A percentile compares a stretch with the other conserved stretches of the same genome.
Evolutionary conservation across 495 filamentous ascomycete species (phyloP).

Genomic region (Podospora comata): DNA sequence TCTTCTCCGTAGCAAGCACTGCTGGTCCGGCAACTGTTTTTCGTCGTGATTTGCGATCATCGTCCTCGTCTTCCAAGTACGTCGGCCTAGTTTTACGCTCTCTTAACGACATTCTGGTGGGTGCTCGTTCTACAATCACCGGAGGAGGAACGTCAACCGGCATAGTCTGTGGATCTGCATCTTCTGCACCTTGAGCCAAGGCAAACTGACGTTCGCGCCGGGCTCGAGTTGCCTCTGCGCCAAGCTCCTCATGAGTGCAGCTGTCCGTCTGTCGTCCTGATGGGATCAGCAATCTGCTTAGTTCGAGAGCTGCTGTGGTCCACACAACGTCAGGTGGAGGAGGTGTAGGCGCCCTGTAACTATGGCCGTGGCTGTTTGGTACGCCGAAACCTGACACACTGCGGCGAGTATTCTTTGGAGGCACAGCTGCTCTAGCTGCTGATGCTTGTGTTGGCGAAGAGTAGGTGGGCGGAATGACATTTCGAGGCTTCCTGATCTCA

Average conservation of each 20-base stretch:
- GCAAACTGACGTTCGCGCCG: slow-evolving; percentile 60
- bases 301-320: slow-evolving; percentile 74
- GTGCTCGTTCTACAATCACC: slow-evolving; percentile 35
- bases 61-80: slow-evolving; percentile 49
- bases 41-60: slow-evolving; percentile 56
- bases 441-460: slow-evolving; percentile 74
- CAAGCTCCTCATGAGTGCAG: slow-evolving; percentile 71
- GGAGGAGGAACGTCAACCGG: slow-evolving; percentile 34
- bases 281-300: slow-evolving; percentile 81
- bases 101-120: slow-evolving; percentile 67
- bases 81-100: slow-evolving; percentile 57
- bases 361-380: slow-evolving; percentile 28
- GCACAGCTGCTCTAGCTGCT: slow-evolving; percentile 65
- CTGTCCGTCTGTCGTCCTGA: slow-evolving; percentile 65
- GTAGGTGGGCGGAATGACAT: slow-evolving; percentile 60
- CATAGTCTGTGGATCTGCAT: slow-evolving; percentile 9
- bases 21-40: slow-evolving; percentile 62
- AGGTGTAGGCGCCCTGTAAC: slow-evolving; percentile 48
- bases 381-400: slow-evolving; percentile 38
- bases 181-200: slow-evolving; percentile 25
- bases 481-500: slow-evolving; percentile 50
- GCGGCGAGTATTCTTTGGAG: slow-evolving; percentile 47
- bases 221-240: slow-evolving; percentile 58
- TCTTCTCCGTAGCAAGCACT: slow-evolving; percentile 44
- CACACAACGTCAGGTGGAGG: slow-evolving; percentile 77